These are phyloP conservation scores for Raddia guianensis DNA, from an alignment of 176 grass and related monocot species.

Conservation along the genomic window DNA sequence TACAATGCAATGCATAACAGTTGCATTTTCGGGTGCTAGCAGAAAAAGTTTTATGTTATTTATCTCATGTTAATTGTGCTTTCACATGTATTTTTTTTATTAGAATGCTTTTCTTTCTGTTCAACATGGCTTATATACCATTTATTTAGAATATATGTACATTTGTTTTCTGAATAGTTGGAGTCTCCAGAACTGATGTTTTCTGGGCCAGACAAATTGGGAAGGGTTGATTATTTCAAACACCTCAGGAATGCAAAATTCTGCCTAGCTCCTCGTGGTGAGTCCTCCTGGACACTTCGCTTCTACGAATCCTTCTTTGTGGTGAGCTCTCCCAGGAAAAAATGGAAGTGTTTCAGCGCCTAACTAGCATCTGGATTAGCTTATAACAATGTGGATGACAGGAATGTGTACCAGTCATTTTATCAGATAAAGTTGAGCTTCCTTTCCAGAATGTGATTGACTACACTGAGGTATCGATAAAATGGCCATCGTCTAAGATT, in stretches of 20 bases:
- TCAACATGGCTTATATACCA: background rate
- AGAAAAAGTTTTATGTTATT: background rate
- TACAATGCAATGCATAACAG: conserved; percentile 1
- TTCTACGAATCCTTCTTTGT: conserved; percentile 94
- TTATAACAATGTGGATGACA: conserved; percentile 52
- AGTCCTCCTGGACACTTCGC: conserved; percentile 96
- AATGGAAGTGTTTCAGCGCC: background rate
- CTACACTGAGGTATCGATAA: conserved; percentile 85
- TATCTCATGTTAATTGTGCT: conserved; percentile 17
- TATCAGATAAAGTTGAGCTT: conserved; percentile 91
- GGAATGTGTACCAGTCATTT: conserved; percentile 95
- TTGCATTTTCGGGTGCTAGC: background rate
- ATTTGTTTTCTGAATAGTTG: conserved; percentile 60
- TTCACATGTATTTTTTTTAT: background rate
- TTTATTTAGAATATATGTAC: conserved; percentile 26
- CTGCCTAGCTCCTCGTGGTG: conserved; percentile 92
- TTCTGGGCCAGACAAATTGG: conserved; percentile 78
- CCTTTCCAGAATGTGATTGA: conserved; percentile 93
- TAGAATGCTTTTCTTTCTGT: conserved; percentile 23
- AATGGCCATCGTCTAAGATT: conserved; percentile 82
- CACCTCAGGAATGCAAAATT: conserved; percentile 97
- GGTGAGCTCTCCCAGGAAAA: conserved; percentile 56
- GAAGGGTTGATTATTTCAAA: conserved; percentile 85
- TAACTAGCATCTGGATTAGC: background rate
- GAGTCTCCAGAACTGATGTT: conserved; percentile 92